A percentile compares a stretch with the other conserved stretches of the same genome.
Conservation (phyloP, 2,329 filamentous ascomycete species). For the Orbilia brochopaga region DNA sequence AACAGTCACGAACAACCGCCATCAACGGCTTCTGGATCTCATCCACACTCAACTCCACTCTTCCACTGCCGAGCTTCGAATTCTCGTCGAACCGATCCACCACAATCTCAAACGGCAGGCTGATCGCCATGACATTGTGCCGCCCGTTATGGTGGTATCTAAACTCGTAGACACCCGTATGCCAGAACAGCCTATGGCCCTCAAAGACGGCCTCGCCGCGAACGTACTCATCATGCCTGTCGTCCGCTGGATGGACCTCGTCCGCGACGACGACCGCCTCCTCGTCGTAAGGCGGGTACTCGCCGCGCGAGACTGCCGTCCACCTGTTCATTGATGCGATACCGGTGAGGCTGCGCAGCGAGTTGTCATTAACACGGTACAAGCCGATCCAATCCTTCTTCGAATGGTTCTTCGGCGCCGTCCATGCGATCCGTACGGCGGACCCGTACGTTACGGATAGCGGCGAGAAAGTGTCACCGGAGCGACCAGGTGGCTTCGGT, state of each 20-base stretch:
- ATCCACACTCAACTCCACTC: slow-evolving; percentile 51
- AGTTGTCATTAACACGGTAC: slow-evolving; percentile 94
- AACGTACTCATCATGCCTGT: slow-evolving; percentile 63
- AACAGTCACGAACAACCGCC: slow-evolving; percentile 85
- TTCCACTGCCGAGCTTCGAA: slow-evolving; percentile 68
- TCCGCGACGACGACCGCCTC: slow-evolving; percentile 76
- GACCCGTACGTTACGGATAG: slow-evolving; percentile 85
- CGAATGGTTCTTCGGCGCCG: slow-evolving; percentile 82
- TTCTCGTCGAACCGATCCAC: slow-evolving; percentile 76
- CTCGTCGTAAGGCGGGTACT: slow-evolving; percentile 79
- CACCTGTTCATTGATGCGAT: slow-evolving; percentile 87
- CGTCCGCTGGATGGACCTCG: slow-evolving; percentile 62
- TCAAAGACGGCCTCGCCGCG: slow-evolving; percentile 84
- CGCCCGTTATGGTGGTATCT: slow-evolving; percentile 93
- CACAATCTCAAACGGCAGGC: slow-evolving; percentile 87
- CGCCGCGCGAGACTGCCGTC: slow-evolving; percentile 77
- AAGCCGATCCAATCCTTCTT: slow-evolving; percentile 94
- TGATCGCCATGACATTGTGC: slow-evolving; percentile 93
- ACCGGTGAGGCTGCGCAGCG: slow-evolving; percentile 80
- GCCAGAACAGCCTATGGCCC: slow-evolving; percentile 97
- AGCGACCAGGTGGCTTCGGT: slow-evolving; percentile 35
- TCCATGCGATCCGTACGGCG: slow-evolving; percentile 89
- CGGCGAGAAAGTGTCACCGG: slow-evolving; percentile 67
- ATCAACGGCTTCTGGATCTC: slow-evolving; percentile 74
- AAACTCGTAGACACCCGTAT: slow-evolving; percentile 93